Evolutionary conservation across 1,284 basidiomycete species (phyloP).

Genomic region (Cryptococcus hybrid): DNA sequence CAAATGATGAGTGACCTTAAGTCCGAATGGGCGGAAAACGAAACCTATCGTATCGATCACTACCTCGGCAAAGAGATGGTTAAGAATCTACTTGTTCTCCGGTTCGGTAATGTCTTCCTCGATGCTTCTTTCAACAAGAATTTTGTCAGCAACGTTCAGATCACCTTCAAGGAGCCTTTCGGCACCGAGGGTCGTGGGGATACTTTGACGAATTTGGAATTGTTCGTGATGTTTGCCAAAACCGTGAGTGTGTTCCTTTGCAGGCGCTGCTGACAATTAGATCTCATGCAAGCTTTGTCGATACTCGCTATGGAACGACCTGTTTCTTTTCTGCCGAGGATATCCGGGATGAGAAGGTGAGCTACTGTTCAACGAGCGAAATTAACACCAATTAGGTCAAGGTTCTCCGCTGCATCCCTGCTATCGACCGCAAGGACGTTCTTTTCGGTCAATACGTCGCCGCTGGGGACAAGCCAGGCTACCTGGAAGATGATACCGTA

Average conservation of each 20-base stretch:
- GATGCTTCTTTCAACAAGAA: conserved; percentile 89
- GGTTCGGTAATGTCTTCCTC: conserved; percentile 89
- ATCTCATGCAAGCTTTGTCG: conserved; percentile 87
- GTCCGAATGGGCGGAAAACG: conserved; percentile 85
- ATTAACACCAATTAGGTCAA: conserved; percentile 65
- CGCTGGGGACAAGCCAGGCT: conserved; percentile 90
- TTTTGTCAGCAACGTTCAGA: conserved; percentile 90
- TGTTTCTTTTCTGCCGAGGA: conserved; percentile 96
- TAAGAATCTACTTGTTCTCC: conserved; percentile 90
- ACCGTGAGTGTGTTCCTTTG: conserved; percentile 64
- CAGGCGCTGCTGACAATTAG: conserved; percentile 51
- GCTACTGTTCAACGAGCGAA: conserved; percentile 5
- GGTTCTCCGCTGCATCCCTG: conserved; percentile 82
- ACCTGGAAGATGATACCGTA: conserved; percentile 91
- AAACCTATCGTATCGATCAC: conserved; percentile 97
- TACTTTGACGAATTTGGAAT: conserved; percentile 99
- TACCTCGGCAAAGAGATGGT: conserved; percentile 99
- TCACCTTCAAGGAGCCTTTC: conserved; percentile 98
- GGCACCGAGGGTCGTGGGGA: conserved; percentile 92
- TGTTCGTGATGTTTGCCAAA: conserved; percentile 93
- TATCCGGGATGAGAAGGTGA: conserved; percentile 93
- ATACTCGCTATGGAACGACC: conserved; percentile 95
- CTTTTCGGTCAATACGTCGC: conserved; percentile 89
- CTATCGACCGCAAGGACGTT: conserved; percentile 71
- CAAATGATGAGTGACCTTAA: conserved; percentile 76